Percentiles rank a stretch among this genome's conserved stretches.
These are phyloP conservation scores for Sideroxylon spinosum DNA, from an alignment of 179 eudicot species.

Conservation along the genomic window DNA sequence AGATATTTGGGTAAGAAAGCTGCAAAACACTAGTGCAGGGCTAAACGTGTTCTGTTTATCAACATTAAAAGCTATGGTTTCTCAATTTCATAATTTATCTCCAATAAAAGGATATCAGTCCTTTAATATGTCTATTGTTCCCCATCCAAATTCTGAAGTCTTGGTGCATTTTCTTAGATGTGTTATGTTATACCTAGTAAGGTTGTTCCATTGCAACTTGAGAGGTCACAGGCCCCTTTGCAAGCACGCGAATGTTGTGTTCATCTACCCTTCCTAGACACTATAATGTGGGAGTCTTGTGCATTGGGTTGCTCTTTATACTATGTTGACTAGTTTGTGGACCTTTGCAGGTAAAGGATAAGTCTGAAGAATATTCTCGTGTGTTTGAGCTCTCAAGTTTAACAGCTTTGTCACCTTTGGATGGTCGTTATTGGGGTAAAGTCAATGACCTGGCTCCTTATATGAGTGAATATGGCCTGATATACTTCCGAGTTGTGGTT, in stretches of 20 bases:
- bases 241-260: no score
- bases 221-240: no score
- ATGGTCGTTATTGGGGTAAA: conserved; percentile 65
- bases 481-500: conserved; percentile 69
- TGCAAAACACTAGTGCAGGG: no score
- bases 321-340: background rate
- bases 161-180: background rate
- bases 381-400: conserved; percentile 44
- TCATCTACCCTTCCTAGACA: background rate
- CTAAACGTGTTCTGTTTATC: no score
- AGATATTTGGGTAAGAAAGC: no score
- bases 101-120: background rate
- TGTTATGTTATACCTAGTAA: background rate
- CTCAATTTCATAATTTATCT: background rate
- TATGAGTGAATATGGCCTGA: conserved; percentile 87
- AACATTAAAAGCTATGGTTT: background rate
- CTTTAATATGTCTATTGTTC: background rate
- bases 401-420: conserved; percentile 62
- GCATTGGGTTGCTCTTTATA: no score
- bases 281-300: no score
- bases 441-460: conserved; percentile 77
- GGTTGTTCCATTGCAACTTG: background rate
- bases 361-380: conserved; percentile 22
- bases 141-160: background rate
- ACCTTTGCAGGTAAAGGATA: conserved; percentile 39